These are phyloP conservation scores for Vigna trinervia DNA, from an alignment of 306 rosid species.

Conservation along the genomic window DNA sequence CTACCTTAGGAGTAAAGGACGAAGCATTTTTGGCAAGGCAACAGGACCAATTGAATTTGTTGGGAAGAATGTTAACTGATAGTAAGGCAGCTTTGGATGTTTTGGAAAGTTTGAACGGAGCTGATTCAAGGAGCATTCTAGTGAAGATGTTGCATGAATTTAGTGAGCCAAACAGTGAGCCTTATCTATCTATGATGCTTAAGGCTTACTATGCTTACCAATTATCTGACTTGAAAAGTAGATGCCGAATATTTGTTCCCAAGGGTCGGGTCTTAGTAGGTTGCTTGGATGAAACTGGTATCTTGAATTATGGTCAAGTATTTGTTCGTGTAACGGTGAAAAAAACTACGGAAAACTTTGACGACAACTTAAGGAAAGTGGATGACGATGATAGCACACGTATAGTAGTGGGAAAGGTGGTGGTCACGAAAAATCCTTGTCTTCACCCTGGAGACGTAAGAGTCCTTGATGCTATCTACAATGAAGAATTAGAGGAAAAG, in stretches of 20 bases:
- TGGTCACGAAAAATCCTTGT: slow-evolving; percentile 91
- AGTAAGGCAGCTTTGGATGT: slow-evolving; percentile 69
- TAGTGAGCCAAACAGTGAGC: slow-evolving; percentile 83
- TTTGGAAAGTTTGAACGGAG: slow-evolving; percentile 69
- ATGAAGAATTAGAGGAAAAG: slow-evolving; percentile 67
- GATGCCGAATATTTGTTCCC: slow-evolving; percentile 81
- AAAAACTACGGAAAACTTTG: slow-evolving; percentile 60
- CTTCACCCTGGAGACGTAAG: slow-evolving; percentile 97
- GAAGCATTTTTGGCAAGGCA: slow-evolving; percentile 78
- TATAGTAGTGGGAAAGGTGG: slow-evolving; percentile 73
- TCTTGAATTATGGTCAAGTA: slow-evolving; percentile 83
- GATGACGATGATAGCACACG: slow-evolving; percentile 71
- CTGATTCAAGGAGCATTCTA: slow-evolving; percentile 66
- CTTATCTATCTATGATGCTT: slow-evolving; percentile 93
- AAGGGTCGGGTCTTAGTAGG: slow-evolving; percentile 83
- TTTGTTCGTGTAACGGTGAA: slow-evolving; percentile 68
- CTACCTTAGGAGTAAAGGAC: slow-evolving; percentile 81
- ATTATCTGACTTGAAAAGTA: slow-evolving; percentile 79
- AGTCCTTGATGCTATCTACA: slow-evolving; percentile 85
- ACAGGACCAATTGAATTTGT: slow-evolving; percentile 68
- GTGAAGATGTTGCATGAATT: slow-evolving; percentile 79
- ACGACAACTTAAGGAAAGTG: slow-evolving; percentile 65
- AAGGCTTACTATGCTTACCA: slow-evolving; percentile 68
- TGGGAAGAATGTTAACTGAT: slow-evolving; percentile 70
- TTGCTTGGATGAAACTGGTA: slow-evolving; percentile 90